Percentiles rank a stretch among this genome's conserved stretches.
Evolutionary conservation across 371 early-diverging fungal genomes (phyloP).

Genomic region (Haplosporangium sp.): DNA sequence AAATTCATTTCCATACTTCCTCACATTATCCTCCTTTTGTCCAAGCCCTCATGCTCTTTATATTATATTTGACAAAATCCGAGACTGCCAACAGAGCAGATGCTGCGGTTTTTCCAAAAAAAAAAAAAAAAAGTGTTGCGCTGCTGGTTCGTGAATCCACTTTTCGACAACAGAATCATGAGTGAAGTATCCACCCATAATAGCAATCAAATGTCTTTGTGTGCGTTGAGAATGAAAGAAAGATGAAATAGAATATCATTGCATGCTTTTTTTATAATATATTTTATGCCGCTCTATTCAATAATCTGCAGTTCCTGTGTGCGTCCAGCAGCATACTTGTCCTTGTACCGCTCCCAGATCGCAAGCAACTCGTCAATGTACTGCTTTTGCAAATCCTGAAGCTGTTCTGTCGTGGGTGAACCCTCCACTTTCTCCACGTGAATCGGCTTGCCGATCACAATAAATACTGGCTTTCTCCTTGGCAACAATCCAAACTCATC

Average conservation of each 20-base stretch:
- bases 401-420: slow-evolving; percentile 71
- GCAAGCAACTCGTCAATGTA: slow-evolving; percentile 72
- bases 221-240: slow-evolving; percentile 1
- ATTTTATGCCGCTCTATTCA: slow-evolving; percentile 52
- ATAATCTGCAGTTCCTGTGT: slow-evolving; percentile 66
- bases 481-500: slow-evolving; percentile 50
- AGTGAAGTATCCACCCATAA: slow-evolving; percentile 53
- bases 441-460: slow-evolving; percentile 72
- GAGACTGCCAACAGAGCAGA: slow-evolving; percentile 60
- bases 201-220: slow-evolving; percentile 2
- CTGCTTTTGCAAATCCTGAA: slow-evolving; percentile 67
- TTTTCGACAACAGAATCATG: slow-evolving; percentile 72
- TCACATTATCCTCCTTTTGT: too few relatives aligned
- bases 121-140: slow-evolving; percentile 64
- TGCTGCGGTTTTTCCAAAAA: slow-evolving; percentile 65
- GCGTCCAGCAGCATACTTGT: slow-evolving; percentile 70
- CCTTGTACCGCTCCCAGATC: slow-evolving; percentile 76
- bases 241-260: background rate
- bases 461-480: slow-evolving; percentile 45
- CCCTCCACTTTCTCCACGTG: slow-evolving; percentile 60
- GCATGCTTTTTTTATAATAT: too few relatives aligned
- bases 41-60: too few relatives aligned
- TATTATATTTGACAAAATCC: too few relatives aligned
- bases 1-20: too few relatives aligned
- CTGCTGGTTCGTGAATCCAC: slow-evolving; percentile 76